Percentiles rank a stretch among this genome's conserved stretches.
Evolutionary conservation across 2,329 filamentous ascomycete species (phyloP).

Genomic region (Colletotrichum sp.): DNA sequence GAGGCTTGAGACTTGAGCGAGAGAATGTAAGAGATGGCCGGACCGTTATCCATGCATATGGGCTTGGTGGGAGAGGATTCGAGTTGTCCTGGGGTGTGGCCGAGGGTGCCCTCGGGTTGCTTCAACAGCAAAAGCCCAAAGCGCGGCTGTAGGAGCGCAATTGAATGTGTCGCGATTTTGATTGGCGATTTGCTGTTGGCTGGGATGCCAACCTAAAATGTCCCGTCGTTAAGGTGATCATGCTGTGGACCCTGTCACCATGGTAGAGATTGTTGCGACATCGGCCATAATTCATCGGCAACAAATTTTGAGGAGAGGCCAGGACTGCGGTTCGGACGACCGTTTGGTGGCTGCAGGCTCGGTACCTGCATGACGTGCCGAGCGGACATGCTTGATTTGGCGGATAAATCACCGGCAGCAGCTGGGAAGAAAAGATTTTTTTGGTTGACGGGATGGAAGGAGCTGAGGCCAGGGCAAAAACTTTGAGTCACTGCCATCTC

Average conservation of each 20-base stretch:
- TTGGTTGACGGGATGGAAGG: background rate
- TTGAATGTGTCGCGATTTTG: background rate
- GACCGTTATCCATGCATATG: slow-evolving; percentile 58
- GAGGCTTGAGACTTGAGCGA: slow-evolving; percentile 57
- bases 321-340: background rate
- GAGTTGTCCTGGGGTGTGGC: slow-evolving; percentile 67
- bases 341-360: background rate
- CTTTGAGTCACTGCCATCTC: slow-evolving; percentile 8
- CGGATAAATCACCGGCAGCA: background rate
- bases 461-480: background rate
- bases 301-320: background rate
- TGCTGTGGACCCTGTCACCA: background rate
- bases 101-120: slow-evolving; percentile 47
- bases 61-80: slow-evolving; percentile 64
- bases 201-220: background rate
- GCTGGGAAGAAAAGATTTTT: background rate
- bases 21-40: slow-evolving; percentile 38
- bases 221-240: background rate
- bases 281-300: background rate
- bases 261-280: background rate
- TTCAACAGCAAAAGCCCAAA: slow-evolving; percentile 22
- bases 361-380: slow-evolving; percentile 8
- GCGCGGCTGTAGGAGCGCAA: background rate
- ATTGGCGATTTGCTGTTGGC: background rate
- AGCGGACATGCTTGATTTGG: background rate